Evolutionary conservation across 768 basidiomycete genomes (phyloP).

Genomic region (Calocybe gangraenosa): DNA sequence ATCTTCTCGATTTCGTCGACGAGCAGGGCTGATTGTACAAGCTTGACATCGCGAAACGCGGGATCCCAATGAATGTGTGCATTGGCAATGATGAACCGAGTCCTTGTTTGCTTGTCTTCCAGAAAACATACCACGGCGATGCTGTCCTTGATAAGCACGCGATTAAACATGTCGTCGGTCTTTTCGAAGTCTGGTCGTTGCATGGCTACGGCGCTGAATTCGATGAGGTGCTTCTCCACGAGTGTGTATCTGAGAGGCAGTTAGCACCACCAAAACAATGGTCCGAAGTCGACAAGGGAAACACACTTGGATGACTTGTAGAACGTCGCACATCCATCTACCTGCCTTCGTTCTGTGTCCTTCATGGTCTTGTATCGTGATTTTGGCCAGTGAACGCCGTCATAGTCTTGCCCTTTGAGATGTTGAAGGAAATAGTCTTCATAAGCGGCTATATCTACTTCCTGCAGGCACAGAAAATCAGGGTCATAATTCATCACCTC

Average conservation of each 20-base stretch:
- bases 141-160: conserved; percentile 91
- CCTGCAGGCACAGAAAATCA: conserved; percentile 93
- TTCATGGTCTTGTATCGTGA: conserved; percentile 92
- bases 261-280: conserved; percentile 8
- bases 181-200: conserved; percentile 92
- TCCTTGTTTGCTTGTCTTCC: conserved; percentile 84
- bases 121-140: conserved; percentile 85
- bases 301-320: conserved; percentile 86
- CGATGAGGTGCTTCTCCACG: conserved; percentile 89
- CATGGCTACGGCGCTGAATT: conserved; percentile 91
- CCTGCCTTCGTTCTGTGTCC: conserved; percentile 76
- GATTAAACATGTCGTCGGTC: conserved; percentile 99
- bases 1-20: conserved; percentile 93
- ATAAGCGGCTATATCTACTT: conserved; percentile 90
- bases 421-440: conserved; percentile 85
- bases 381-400: conserved; percentile 90
- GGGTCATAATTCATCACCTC: conserved; percentile 79
- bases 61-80: conserved; percentile 94
- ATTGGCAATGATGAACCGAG: conserved; percentile 86
- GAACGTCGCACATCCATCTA: conserved; percentile 97
- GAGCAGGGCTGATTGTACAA: conserved; percentile 91
- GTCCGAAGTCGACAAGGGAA: conserved; percentile 4
- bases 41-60: conserved; percentile 90
- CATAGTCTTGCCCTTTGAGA: conserved; percentile 74
- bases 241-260: conserved; percentile 67